A percentile compares a stretch with the other conserved stretches of the same genome.
phyloP scores from a whole-genome alignment of 2,329 filamentous ascomycete genomes.

The Tolypocladium pustulatum region DNA sequence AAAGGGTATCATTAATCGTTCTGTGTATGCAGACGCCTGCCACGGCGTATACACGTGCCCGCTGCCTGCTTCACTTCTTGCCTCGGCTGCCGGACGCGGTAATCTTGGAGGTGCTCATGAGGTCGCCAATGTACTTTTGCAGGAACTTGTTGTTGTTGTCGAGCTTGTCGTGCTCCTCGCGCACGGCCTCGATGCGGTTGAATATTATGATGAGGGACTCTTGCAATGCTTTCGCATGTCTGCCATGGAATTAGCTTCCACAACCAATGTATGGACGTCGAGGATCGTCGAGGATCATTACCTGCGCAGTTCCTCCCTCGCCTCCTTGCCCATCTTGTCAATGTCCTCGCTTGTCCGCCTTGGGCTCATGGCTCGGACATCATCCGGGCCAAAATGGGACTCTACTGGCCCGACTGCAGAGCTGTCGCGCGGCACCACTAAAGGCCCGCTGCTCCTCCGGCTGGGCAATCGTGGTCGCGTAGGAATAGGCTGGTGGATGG shows the following conservation, averaged over 20 bases:
- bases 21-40: neutral
- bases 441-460: conserved; percentile 70
- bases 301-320: conserved; percentile 55
- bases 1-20: neutral
- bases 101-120: conserved; percentile 79
- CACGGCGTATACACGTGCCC: too few relatives aligned
- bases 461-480: conserved; percentile 58
- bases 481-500: conserved; percentile 40
- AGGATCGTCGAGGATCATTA: conserved; percentile 17
- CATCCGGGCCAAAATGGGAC: conserved; percentile 70
- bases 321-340: conserved; percentile 75
- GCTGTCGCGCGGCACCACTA: conserved; percentile 71
- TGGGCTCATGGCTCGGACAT: conserved; percentile 91
- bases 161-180: conserved; percentile 90
- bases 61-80: conserved; percentile 35
- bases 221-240: conserved; percentile 81
- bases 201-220: conserved; percentile 82
- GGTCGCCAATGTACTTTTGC: conserved; percentile 93
- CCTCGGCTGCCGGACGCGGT: conserved; percentile 43
- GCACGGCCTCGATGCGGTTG: conserved; percentile 87
- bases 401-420: conserved; percentile 63
- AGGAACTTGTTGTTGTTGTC: conserved; percentile 95
- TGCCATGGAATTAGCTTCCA: conserved; percentile 24
- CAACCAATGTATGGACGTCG: neutral
- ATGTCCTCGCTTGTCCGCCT: conserved; percentile 83